Conservation (phyloP, 495 filamentous ascomycete genomes). For the Viridothelium virens region DNA sequence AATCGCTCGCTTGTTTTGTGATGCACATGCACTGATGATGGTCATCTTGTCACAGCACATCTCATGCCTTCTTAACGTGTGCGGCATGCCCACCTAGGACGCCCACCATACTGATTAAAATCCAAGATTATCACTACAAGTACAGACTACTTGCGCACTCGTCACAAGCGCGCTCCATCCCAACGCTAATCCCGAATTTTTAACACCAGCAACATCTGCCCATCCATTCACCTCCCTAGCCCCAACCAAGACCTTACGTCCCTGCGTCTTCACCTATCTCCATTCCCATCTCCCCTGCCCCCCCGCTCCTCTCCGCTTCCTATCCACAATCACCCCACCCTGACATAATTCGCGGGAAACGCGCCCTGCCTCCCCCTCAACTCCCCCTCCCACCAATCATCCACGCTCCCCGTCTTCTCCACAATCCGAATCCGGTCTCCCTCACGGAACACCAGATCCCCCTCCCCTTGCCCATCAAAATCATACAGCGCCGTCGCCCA, state of each 20-base stretch:
- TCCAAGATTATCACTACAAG: no score
- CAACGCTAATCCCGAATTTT: no score
- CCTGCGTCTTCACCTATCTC: not conserved
- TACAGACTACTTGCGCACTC: no score
- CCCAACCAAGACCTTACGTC: not conserved
- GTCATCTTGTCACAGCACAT: no score
- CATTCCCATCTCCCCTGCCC: not conserved
- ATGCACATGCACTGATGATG: no score
- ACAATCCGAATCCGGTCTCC: slow-evolving; percentile 79
- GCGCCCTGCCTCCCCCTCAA: slow-evolving; percentile 61
- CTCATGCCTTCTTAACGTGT: no score
- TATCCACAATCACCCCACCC: slow-evolving; percentile 7
- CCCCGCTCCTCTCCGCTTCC: not conserved
- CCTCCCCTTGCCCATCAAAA: slow-evolving; percentile 62
- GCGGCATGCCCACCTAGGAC: no score
- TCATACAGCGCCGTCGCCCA: slow-evolving; percentile 77
- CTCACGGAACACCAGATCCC: slow-evolving; percentile 74
- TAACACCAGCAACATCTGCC: not conserved
- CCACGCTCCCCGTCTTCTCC: slow-evolving; percentile 73
- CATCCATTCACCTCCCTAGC: not conserved
- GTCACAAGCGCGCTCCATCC: no score
- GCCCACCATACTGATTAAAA: no score
- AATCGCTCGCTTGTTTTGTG: not conserved
- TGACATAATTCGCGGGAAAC: slow-evolving; percentile 90
- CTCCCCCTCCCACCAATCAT: slow-evolving; percentile 97